Conservation (phyloP, 176 grass and related monocot genomes). For the Musa schizocarpa region DNA sequence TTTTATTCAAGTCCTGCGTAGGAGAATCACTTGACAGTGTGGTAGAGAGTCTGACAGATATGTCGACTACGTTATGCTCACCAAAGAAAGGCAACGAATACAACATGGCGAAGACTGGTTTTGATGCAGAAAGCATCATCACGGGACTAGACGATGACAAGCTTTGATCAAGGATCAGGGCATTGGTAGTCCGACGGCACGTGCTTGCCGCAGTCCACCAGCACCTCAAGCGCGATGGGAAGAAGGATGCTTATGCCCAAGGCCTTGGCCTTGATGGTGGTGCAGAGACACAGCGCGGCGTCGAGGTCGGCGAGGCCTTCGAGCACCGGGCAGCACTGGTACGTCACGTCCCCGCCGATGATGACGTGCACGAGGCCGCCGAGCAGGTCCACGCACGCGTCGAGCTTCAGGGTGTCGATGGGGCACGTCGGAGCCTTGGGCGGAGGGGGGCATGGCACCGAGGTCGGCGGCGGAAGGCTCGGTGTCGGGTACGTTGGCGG, state of each 20-base stretch:
- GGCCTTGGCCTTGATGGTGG: constrained; percentile 57
- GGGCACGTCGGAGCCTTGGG: constrained; percentile 38
- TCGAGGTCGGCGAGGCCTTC: constrained; percentile 56
- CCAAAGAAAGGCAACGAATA: too few relatives aligned
- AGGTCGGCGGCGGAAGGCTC: constrained; percentile 21
- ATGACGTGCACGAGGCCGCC: constrained; percentile 42
- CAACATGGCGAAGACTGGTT: too few relatives aligned
- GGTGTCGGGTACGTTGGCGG: constrained; percentile 8
- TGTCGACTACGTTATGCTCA: too few relatives aligned
- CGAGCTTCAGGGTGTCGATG: constrained; percentile 62
- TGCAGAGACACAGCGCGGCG: constrained; percentile 89
- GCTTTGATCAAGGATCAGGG: constrained; percentile 2
- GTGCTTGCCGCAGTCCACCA: constrained; percentile 69
- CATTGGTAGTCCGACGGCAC: constrained; percentile 58
- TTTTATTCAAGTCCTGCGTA: too few relatives aligned
- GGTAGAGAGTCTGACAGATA: too few relatives aligned
- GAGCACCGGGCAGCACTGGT: constrained; percentile 63
- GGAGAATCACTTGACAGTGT: too few relatives aligned
- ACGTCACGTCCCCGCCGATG: constrained; percentile 24
- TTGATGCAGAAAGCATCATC: too few relatives aligned
- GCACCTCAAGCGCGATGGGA: constrained; percentile 65
- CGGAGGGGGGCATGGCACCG: constrained; percentile 7
- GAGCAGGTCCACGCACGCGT: constrained; percentile 65
- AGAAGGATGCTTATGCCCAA: constrained; percentile 40
- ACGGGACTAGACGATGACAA: not conserved